Evolutionary conservation across 2,329 filamentous ascomycete genomes (phyloP), one percentile per base, ranked within the genome.

Genomic region (Fusarium lateritium): DNA sequence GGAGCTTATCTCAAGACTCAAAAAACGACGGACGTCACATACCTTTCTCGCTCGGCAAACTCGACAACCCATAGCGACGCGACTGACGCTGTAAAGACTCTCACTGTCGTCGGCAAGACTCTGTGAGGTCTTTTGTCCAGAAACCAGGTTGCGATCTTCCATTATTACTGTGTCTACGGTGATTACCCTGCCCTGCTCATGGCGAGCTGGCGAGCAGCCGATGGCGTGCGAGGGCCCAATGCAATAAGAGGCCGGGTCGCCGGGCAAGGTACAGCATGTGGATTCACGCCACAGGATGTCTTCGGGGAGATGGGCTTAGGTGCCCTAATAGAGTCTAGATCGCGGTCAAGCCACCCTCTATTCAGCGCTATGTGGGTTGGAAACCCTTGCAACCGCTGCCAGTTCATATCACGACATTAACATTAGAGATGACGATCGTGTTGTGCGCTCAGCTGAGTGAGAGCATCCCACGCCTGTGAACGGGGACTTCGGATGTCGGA

Each of bases 1-100:
- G 55, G 50, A 57, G 38, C 51, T 51, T 31, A 22, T 36, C 24
- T 17, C 28, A 7, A 50, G 43, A 42, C 45, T 38, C 21, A 15
- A 11, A 19, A 59, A 55, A 57, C 28, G 28, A 31, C 28, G 28
- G 28, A 28, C 17, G 38, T 15, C 31, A 64, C 72, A 64, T 65
- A 80, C 79, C 76, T 81, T 81, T 74, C 79, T 77, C 54, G 79
- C 79, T 55, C 79, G 77, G 69, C 79, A 81, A 39, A 81, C 78
- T 71, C 79, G 79, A 64, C 79, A 81, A 58, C 79, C 79, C 79
- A 81, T 81, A 38, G 43, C 73, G 60, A 63, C 58, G 49, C 57
- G 60, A 65, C 65, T 69, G 64, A 64, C 45, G 34, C 62, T 56
- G 36, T 42, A 65, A 34, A 64, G 54, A 51, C 52, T 65, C 42